Evolutionary conservation across 176 grass and related monocot genomes (phyloP), one percentile per base, ranked within the genome.

Genomic region (Eleusine coracana): DNA sequence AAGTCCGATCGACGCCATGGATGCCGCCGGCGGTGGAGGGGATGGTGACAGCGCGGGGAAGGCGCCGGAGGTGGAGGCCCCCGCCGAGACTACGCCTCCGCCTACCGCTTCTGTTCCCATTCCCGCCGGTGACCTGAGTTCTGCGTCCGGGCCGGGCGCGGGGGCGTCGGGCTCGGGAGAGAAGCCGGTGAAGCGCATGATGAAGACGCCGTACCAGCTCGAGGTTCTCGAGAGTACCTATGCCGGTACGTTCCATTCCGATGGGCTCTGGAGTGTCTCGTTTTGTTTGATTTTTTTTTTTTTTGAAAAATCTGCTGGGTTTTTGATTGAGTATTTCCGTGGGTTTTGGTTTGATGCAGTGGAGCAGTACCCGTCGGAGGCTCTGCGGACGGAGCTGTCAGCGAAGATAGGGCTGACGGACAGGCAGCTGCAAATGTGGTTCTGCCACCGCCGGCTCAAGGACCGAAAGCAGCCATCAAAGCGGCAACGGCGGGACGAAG

Each of bases 351-450:
- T 75, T 86, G 45, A 0, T 82, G 85, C 93, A 99, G 96, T 31
- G 87, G 93, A 99, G 65, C 85, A 86, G 70, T 99, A 96, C 38
- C 96, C 96, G 6, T 92, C 96, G 49, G 96, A 99, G 74, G 70
- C 91, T 5, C 6, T 96, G 82, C 89, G 96, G 8, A 66, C 63
- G 5, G 96, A 95, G 76, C 91, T 99, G 70, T 99, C 96, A 4
- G 70, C 58, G 7, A 99, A 94, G 86, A 96, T 93, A 71, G 91
- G 93, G 5, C 76, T 99, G 36, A 88, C 90, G 5, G 96, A 99
- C 85, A 82, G 96, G 75, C 96, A 99, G 80, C 86, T 99, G 68
- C 96, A 99, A 86, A 99, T 99, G 93, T 99, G 96, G 96, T 99
- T 99, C 89, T 99, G 96, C 75, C 96, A 99, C 83, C 83, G 96